phyloP scores from a whole-genome alignment of 805 yeast genomes.

The Pichia occidentalis region DNA sequence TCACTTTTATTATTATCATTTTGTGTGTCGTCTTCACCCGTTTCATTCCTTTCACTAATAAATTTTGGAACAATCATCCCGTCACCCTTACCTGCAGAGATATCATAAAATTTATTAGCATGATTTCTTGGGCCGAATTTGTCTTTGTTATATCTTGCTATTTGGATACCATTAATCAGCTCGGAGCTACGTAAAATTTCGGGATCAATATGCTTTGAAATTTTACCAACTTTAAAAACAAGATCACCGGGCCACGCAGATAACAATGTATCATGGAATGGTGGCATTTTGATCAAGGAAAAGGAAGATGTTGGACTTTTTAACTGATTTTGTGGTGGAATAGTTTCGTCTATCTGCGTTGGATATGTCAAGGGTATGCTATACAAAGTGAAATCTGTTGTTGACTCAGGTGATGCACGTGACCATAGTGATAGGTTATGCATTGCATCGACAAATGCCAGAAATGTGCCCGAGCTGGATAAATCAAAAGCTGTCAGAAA shows the following conservation, averaged over 20 bases:
- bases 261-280: constrained; percentile 65
- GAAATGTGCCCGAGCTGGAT: constrained; percentile 67
- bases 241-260: constrained; percentile 73
- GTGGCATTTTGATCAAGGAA: constrained; percentile 77
- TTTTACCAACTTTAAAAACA: constrained; percentile 52
- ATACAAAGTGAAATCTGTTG: constrained; percentile 34
- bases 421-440: constrained; percentile 68
- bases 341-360: constrained; percentile 29
- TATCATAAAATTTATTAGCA: constrained; percentile 35
- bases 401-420: constrained; percentile 34
- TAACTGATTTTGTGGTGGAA: constrained; percentile 21
- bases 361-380: constrained; percentile 53
- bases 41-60: constrained; percentile 47
- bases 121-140: constrained; percentile 54
- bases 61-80: constrained; percentile 41
- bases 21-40: constrained; percentile 16
- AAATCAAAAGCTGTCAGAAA: constrained; percentile 46
- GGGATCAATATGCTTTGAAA: constrained; percentile 49
- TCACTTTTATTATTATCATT: constrained; percentile 1
- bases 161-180: constrained; percentile 28
- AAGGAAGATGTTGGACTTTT: constrained; percentile 53
- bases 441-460: constrained; percentile 61
- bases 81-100: constrained; percentile 27
- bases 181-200: constrained; percentile 37
- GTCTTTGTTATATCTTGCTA: constrained; percentile 49